phyloP scores from a whole-genome alignment of 2,329 filamentous ascomycete species.

The Colletotrichum lentis region DNA sequence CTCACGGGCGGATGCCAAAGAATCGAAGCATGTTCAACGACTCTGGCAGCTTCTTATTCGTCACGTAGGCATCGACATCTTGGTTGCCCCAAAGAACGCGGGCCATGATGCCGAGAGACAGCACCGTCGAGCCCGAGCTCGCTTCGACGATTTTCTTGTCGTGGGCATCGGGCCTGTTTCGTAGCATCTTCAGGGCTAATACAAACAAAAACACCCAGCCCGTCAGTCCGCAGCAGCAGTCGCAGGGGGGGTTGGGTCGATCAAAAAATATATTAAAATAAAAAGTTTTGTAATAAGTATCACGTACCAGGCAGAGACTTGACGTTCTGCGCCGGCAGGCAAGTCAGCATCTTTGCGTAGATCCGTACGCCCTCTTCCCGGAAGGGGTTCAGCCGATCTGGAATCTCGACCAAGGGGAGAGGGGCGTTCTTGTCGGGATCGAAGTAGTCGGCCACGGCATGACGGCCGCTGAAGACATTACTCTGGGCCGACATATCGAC shows the following conservation, averaged over 20 bases:
- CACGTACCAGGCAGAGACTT: slow-evolving; percentile 64
- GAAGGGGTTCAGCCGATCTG: slow-evolving; percentile 63
- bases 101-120: slow-evolving; percentile 44
- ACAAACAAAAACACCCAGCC: no score
- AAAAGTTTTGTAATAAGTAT: no score
- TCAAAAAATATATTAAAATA: no score
- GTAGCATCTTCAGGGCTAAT: no score
- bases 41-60: slow-evolving; percentile 57
- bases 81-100: slow-evolving; percentile 50
- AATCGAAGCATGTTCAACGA: slow-evolving; percentile 48
- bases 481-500: slow-evolving; percentile 33
- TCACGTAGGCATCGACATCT: slow-evolving; percentile 53
- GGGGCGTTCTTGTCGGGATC: slow-evolving; percentile 65
- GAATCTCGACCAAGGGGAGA: slow-evolving; percentile 67
- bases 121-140: slow-evolving; percentile 27
- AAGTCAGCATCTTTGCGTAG: slow-evolving; percentile 71
- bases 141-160: slow-evolving; percentile 21
- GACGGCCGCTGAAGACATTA: slow-evolving; percentile 65
- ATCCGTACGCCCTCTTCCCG: slow-evolving; percentile 65
- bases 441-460: slow-evolving; percentile 66
- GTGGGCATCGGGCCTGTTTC: neutral
- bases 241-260: no score
- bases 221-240: no score
- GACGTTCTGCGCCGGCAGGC: slow-evolving; percentile 68
- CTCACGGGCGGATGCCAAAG: slow-evolving; percentile 47